A percentile compares a stretch with the other conserved stretches of the same genome.
phyloP scores from a whole-genome alignment of 2,329 filamentous ascomycete genomes.

The Colletotrichum spinosum region DNA sequence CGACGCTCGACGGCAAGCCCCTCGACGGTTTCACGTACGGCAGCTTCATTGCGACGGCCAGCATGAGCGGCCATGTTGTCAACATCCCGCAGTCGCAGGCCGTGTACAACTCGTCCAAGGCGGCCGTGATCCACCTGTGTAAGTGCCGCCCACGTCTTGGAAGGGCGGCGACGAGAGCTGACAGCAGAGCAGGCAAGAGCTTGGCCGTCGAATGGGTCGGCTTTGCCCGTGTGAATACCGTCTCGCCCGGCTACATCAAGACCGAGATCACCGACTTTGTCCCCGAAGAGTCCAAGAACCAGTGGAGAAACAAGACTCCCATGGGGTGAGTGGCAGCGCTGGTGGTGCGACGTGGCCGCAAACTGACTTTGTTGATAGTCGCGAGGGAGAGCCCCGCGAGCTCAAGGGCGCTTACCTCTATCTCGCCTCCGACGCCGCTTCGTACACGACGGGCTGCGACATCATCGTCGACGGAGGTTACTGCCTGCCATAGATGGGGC shows the following conservation, averaged over 20 bases:
- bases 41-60: conserved; percentile 82
- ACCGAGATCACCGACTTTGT: conserved; percentile 79
- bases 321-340: conserved; percentile 67
- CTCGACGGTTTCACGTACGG: conserved; percentile 71
- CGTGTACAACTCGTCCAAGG: conserved; percentile 80
- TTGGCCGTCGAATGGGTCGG: conserved; percentile 82
- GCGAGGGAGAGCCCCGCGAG: conserved; percentile 79
- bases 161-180: not conserved
- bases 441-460: conserved; percentile 82
- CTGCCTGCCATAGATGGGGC: conserved; percentile 57
- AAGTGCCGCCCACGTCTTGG: conserved; percentile 41
- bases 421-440: conserved; percentile 83
- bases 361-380: conserved; percentile 51
- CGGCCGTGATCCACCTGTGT: conserved; percentile 70
- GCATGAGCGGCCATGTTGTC: conserved; percentile 82
- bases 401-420: conserved; percentile 87
- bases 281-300: conserved; percentile 72
- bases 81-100: conserved; percentile 82
- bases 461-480: conserved; percentile 84
- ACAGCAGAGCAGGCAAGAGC: conserved; percentile 66
- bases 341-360: not conserved
- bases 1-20: conserved; percentile 70
- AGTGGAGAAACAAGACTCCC: conserved; percentile 83
- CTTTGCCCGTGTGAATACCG: conserved; percentile 78
- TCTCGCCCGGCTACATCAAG: conserved; percentile 81